Conservation (phyloP, 1,284 basidiomycete genomes). For the Pseudozyma tsukubaensis region DNA sequence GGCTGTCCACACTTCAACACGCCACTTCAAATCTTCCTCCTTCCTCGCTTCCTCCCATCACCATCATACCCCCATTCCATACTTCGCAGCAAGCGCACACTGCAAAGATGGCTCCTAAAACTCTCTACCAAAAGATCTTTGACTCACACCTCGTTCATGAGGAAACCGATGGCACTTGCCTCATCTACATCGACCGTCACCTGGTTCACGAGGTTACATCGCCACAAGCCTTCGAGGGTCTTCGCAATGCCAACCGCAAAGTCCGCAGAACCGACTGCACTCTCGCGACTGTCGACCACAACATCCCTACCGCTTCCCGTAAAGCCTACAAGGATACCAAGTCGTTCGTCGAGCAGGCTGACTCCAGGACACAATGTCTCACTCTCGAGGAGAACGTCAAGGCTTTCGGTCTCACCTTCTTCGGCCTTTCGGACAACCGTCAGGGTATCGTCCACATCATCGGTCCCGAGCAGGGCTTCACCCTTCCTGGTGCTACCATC, state of each 20-base stretch:
- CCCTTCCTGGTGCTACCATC: slow-evolving; percentile 65
- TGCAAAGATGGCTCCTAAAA: slow-evolving; percentile 50
- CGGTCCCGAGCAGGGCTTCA: slow-evolving; percentile 68
- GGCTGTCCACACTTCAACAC: not conserved
- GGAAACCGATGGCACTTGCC: slow-evolving; percentile 63
- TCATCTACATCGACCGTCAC: slow-evolving; percentile 67
- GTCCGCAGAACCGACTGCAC: slow-evolving; percentile 67
- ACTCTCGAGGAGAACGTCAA: slow-evolving; percentile 67
- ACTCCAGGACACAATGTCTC: slow-evolving; percentile 65
- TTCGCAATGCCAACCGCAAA: slow-evolving; percentile 58
- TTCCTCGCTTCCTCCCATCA: slow-evolving; percentile 1
- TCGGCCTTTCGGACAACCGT: slow-evolving; percentile 64
- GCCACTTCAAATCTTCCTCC: not conserved
- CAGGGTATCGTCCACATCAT: slow-evolving; percentile 68
- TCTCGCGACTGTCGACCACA: slow-evolving; percentile 68
- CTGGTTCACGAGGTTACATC: slow-evolving; percentile 68
- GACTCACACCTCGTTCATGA: slow-evolving; percentile 63
- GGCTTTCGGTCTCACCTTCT: slow-evolving; percentile 68
- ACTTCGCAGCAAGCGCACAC: not conserved
- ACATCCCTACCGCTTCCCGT: slow-evolving; percentile 66
- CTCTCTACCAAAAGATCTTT: slow-evolving; percentile 67
- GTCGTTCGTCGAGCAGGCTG: slow-evolving; percentile 64
- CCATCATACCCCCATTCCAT: slow-evolving; percentile 4
- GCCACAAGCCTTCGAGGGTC: slow-evolving; percentile 67
- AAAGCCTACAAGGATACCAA: slow-evolving; percentile 65